Base-by-base conservation (phyloP, 176 grass and related monocot genomes). In the Oryza brachyantha region DNA sequence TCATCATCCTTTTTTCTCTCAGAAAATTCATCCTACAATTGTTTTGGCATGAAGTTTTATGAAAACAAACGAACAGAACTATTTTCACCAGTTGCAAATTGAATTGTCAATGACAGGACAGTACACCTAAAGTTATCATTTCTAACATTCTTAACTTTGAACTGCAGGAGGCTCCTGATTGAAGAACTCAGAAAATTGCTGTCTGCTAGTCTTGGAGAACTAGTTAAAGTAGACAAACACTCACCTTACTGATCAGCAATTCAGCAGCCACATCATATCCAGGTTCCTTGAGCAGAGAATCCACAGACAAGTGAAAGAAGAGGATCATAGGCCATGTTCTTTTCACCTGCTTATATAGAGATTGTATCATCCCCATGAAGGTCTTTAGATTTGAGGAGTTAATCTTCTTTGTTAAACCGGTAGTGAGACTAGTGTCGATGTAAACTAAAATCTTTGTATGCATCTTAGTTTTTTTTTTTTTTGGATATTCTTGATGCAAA, bases 221-320 rank as follows among this genome's bases (percentile, higher is more conserved):
- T 13, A 14, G 31, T 60, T 13, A 36, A 36, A 75, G 4, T 39
- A 16, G 11, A 46, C 4, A 62, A 70, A 26, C 26, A 68, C 72
- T 13, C 55, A 76, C 81, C 73, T 84, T 29, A 22, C 48, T 34
- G 46, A 73, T 48, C 39, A 52, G 58, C 80, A 82, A 7, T 25
- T 48, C 39, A 52, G 58, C 80, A 82, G 4, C 25, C n/a, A 5
- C 70, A 52, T 59, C 59, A 29, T 55, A 26, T 36, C 38, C 63
- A 60, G 29, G 27, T 7, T 25, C 40, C 26, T 75, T 59, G 62
- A 45, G 59, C 22, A 37, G 29, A 19, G 29, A 6, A 61, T 39
- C 2, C 5, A 70, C 0, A 16, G 27, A n/a, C n/a, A 9, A 26
- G 3, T n/a, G 16, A 9, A 38, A 73, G 68, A 64, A 64, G 13